A percentile compares a stretch with the other conserved stretches of the same genome.
phyloP scores from a whole-genome alignment of 1,139 yeast genomes.

The Zhuliangozyma parablackwelliae region DNA sequence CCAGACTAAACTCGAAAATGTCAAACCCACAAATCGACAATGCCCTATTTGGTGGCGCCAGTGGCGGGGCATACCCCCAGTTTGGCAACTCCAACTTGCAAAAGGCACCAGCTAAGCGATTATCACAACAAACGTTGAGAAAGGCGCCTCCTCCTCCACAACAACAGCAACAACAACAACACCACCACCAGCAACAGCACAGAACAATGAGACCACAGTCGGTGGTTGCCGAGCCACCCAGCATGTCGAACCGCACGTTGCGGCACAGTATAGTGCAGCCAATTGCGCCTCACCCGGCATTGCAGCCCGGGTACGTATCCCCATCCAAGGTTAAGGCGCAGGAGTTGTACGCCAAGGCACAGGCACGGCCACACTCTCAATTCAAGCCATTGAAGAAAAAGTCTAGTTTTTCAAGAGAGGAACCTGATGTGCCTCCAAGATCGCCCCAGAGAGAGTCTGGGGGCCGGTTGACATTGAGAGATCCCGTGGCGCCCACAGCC shows the following conservation, averaged over 20 bases:
- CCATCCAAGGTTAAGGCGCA: constrained; percentile 44
- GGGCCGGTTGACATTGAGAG: constrained; percentile 9
- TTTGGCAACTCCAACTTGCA: constrained; percentile 4
- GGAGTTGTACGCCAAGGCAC: constrained; percentile 49
- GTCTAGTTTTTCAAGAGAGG: constrained; percentile 54
- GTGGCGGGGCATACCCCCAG: constrained; percentile 11
- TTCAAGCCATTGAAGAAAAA: constrained; percentile 33
- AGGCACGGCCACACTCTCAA: constrained; percentile 36
- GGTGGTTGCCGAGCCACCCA: constrained; percentile 7
- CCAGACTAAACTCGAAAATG: constrained; percentile 62
- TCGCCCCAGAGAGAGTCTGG: constrained; percentile 5
- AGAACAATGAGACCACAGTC: constrained; percentile 32
- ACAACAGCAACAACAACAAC: constrained; percentile 1
- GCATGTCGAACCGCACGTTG: constrained; percentile 31
- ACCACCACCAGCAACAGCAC: constrained; percentile 6
- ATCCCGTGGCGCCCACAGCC: constrained; percentile 3
- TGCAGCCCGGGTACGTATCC: constrained; percentile 35
- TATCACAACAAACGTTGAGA: constrained; percentile 31
- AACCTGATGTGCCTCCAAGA: constrained; percentile 26
- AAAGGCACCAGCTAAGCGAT: constrained; percentile 16
- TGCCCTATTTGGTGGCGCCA: constrained; percentile 4
- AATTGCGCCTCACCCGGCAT: constrained; percentile 40
- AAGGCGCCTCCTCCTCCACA: constrained; percentile 17
- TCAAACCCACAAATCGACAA: constrained; percentile 10
- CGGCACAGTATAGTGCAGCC: constrained; percentile 37